Evolutionary conservation across 2,329 filamentous ascomycete genomes (phyloP).

Genomic region (Aspergillus sp.): DNA sequence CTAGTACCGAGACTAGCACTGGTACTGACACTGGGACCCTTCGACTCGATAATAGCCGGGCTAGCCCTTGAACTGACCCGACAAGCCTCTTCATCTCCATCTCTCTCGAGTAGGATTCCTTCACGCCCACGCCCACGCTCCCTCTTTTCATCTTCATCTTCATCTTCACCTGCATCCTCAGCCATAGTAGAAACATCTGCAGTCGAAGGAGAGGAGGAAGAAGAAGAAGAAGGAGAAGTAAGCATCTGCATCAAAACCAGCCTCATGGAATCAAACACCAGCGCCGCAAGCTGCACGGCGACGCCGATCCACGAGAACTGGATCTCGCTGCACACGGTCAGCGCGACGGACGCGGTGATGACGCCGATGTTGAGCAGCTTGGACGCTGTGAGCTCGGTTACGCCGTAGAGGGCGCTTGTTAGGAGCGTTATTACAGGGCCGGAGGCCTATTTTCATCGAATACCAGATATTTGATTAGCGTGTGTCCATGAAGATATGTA

Average conservation of each 20-base stretch:
- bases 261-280: slow-evolving; percentile 73
- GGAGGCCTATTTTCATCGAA: slow-evolving; percentile 63
- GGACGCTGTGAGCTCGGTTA: slow-evolving; percentile 74
- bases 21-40: no score
- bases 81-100: neutral
- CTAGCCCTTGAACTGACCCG: neutral
- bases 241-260: slow-evolving; percentile 80
- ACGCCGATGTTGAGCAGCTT: slow-evolving; percentile 85
- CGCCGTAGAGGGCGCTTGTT: slow-evolving; percentile 78
- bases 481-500: neutral
- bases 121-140: neutral
- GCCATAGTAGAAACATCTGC: slow-evolving; percentile 22
- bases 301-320: slow-evolving; percentile 68
- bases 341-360: slow-evolving; percentile 87
- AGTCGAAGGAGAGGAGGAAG: neutral
- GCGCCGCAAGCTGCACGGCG: slow-evolving; percentile 66
- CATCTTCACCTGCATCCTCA: neutral
- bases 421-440: slow-evolving; percentile 91
- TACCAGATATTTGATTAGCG: no score
- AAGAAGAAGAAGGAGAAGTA: slow-evolving; percentile 50
- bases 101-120: no score
- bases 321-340: slow-evolving; percentile 90
- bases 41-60: no score
- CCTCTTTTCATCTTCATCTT: neutral
- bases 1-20: no score